phyloP scores from a whole-genome alignment of 2,329 filamentous ascomycete genomes.

The Xylaria sp. region DNA sequence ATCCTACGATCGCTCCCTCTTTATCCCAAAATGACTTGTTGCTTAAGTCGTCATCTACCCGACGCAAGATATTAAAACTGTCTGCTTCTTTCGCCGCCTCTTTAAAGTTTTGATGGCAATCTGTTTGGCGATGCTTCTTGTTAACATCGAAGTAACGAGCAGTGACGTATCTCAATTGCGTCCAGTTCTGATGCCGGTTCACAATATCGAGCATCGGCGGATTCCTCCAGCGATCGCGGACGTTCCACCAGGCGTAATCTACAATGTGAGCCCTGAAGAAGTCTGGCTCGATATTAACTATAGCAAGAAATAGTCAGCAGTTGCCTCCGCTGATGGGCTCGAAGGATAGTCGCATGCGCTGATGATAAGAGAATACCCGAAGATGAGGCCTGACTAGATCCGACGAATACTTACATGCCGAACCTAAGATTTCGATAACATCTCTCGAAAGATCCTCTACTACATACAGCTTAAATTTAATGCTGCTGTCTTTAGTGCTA shows the following conservation, averaged over 20 bases:
- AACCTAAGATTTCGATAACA: conserved; percentile 39
- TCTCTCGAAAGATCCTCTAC: conserved; percentile 41
- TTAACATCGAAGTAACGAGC: conserved; percentile 42
- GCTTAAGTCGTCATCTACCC: conserved; percentile 42
- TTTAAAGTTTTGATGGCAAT: conserved; percentile 22
- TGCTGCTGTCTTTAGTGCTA: not conserved
- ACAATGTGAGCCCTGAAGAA: conserved; percentile 44
- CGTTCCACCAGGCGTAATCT: conserved; percentile 45
- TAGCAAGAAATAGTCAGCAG: not conserved
- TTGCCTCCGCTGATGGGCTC: not conserved
- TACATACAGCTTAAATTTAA: conserved; percentile 37
- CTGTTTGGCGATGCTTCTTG: not conserved
- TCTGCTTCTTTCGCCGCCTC: conserved; percentile 31
- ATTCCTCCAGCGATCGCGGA: conserved; percentile 45
- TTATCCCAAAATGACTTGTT: conserved; percentile 44
- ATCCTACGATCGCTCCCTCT: conserved; percentile 37
- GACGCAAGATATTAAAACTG: conserved; percentile 43
- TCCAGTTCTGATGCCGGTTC: conserved; percentile 41
- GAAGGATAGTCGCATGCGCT: not conserved
- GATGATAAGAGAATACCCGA: not conserved
- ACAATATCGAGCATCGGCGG: conserved; percentile 43
- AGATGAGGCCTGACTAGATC: not conserved
- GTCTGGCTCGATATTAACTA: conserved; percentile 39
- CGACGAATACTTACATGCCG: conserved; percentile 31
- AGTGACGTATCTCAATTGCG: conserved; percentile 44